These are phyloP conservation scores for Neofusicoccum sp. DNA, from an alignment of 2,329 filamentous ascomycete genomes.

Conservation along the genomic window DNA sequence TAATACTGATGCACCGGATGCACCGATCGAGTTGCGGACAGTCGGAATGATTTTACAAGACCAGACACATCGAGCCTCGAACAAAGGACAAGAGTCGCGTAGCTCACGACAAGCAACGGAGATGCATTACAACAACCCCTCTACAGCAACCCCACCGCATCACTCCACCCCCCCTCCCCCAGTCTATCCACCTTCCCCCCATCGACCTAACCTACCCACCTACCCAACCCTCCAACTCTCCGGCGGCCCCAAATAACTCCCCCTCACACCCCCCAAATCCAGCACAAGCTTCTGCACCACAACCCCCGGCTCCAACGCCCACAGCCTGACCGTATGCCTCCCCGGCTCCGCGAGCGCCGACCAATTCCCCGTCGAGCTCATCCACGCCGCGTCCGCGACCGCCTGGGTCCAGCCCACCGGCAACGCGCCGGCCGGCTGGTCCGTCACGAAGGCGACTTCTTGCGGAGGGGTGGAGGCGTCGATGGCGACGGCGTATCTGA, in stretches of 20 bases:
- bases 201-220: not conserved
- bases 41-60: too few relatives aligned
- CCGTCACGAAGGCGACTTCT: conserved; percentile 46
- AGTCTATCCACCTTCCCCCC: not conserved
- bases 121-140: too few relatives aligned
- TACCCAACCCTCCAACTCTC: conserved; percentile 44
- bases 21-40: too few relatives aligned
- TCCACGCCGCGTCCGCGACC: conserved; percentile 56
- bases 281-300: conserved; percentile 55
- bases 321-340: conserved; percentile 48
- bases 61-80: too few relatives aligned
- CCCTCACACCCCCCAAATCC: conserved; percentile 57
- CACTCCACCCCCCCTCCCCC: not conserved
- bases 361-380: conserved; percentile 45
- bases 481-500: conserved; percentile 55
- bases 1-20: too few relatives aligned
- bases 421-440: conserved; percentile 43
- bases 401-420: conserved; percentile 54
- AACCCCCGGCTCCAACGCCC: conserved; percentile 50
- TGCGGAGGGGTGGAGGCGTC: conserved; percentile 33
- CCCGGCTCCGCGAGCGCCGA: conserved; percentile 32
- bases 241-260: conserved; percentile 60
- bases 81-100: too few relatives aligned
- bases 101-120: too few relatives aligned
- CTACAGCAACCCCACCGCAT: not conserved